These are phyloP conservation scores for Entomortierella lignicola DNA, from an alignment of 192 early-diverging fungal species.

Conservation along the genomic window DNA sequence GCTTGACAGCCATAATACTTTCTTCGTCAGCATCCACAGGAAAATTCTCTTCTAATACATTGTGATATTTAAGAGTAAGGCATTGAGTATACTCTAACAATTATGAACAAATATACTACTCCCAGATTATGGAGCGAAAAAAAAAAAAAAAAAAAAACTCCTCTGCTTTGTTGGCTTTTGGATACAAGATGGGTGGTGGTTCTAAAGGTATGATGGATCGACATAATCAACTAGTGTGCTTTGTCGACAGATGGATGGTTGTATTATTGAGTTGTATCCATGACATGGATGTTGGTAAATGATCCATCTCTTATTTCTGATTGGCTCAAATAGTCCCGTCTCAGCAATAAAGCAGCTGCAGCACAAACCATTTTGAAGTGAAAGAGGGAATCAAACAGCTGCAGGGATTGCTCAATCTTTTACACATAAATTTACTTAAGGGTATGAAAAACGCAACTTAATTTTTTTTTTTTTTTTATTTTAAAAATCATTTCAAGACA, in stretches of 20 bases:
- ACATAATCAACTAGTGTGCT: neutral
- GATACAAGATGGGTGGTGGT: neutral
- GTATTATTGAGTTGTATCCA: conserved; percentile 6
- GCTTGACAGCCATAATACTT: conserved; percentile 53
- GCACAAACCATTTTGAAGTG: conserved; percentile 46
- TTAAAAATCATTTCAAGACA: conserved; percentile 19
- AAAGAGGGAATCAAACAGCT: conserved; percentile 36
- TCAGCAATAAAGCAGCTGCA: neutral
- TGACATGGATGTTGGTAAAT: neutral
- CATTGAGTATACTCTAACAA: too few relatives aligned
- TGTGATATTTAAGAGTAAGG: too few relatives aligned
- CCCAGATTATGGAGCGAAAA: too few relatives aligned
- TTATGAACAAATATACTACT: too few relatives aligned
- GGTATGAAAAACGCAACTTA: conserved; percentile 1
- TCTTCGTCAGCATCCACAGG: conserved; percentile 53
- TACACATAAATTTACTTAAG: conserved; percentile 8
- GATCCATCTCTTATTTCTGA: conserved; percentile 22
- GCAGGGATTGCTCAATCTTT: conserved; percentile 9
- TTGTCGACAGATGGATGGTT: conserved; percentile 22
- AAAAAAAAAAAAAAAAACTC: too few relatives aligned
- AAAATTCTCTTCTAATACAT: conserved; percentile 60
- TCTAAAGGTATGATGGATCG: neutral
- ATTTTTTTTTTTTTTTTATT: conserved; percentile 9
- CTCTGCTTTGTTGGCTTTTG: neutral
- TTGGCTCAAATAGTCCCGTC: conserved; percentile 18